Evolutionary conservation across 2,329 filamentous ascomycete genomes (phyloP).

Genomic region (Microcyclosporella mali): DNA sequence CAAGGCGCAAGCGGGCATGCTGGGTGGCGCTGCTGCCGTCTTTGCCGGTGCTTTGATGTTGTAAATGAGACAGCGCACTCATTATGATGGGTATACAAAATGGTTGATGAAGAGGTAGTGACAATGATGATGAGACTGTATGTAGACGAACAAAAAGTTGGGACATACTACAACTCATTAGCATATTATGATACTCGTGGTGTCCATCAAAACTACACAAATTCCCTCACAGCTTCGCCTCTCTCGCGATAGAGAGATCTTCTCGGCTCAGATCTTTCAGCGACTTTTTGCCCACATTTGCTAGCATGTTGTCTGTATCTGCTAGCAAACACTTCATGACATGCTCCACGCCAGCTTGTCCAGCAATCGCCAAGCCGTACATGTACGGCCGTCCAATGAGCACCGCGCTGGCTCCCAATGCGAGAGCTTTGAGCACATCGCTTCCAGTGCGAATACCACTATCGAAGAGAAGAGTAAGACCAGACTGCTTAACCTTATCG

Average conservation of each 20-base stretch:
- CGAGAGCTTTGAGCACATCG: constrained; percentile 49
- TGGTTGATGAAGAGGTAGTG: too few relatives aligned
- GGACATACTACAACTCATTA: too few relatives aligned
- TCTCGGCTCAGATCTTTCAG: constrained; percentile 16
- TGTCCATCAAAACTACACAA: too few relatives aligned
- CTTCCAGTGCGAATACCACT: constrained; percentile 46
- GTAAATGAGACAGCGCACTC: too few relatives aligned
- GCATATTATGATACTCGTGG: not conserved
- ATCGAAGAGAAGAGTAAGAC: constrained; percentile 45
- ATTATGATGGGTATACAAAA: too few relatives aligned
- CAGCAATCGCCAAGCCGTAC: constrained; percentile 53
- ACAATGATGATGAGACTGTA: too few relatives aligned
- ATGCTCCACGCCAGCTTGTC: constrained; percentile 49
- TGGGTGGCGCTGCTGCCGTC: too few relatives aligned
- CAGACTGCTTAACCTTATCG: constrained; percentile 42
- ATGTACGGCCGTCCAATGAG: constrained; percentile 54
- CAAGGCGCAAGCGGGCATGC: too few relatives aligned
- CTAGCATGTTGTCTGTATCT: constrained; percentile 21
- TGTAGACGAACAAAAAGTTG: too few relatives aligned
- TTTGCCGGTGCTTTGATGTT: too few relatives aligned
- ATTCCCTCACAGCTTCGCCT: constrained; percentile 14
- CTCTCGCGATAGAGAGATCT: constrained; percentile 14
- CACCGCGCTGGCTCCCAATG: constrained; percentile 53
- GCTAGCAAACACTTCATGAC: constrained; percentile 22
- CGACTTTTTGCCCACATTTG: constrained; percentile 17